Evolutionary conservation across 441 rosid genomes (phyloP).

Genomic region (Jatropha podagrica): DNA sequence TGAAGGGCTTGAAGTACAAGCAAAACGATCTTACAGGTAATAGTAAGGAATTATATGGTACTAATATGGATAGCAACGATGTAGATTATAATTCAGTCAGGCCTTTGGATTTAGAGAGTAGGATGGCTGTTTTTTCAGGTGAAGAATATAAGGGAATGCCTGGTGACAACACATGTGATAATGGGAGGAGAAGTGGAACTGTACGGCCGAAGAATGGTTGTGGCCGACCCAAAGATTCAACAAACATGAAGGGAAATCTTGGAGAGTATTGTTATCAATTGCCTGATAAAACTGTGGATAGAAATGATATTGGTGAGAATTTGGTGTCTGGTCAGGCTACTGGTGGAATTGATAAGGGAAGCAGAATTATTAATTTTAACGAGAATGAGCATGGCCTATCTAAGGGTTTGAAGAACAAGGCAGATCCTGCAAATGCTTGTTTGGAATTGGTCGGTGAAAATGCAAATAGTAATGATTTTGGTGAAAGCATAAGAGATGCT

Average conservation of each 20-base stretch:
- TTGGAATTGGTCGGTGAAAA: background rate
- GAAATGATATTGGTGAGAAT: background rate
- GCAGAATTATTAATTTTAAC: background rate
- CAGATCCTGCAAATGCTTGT: background rate
- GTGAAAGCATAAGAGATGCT: background rate
- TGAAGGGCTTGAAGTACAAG: background rate
- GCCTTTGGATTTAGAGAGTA: background rate
- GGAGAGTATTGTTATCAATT: background rate
- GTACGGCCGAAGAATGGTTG: slow-evolving; percentile 11
- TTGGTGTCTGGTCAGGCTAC: background rate
- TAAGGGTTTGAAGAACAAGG: slow-evolving; percentile 12
- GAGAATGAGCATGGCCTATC: slow-evolving; percentile 15
- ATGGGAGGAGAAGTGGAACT: slow-evolving; percentile 7
- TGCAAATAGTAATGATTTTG: background rate
- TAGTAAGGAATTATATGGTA: background rate
- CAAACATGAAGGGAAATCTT: slow-evolving; percentile 8
- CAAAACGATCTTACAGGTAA: slow-evolving; percentile 1
- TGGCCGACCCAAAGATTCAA: slow-evolving; percentile 33
- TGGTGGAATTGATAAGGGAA: background rate
- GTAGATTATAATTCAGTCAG: background rate
- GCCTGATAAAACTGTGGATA: background rate
- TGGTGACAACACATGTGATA: slow-evolving; percentile 4
- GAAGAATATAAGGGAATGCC: slow-evolving; percentile 11
- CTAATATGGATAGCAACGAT: background rate
- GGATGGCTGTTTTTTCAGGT: background rate